A percentile compares a stretch with the other conserved stretches of the same genome.
Conservation (phyloP, 106 monocot genomes). For the Acanthochlamys bracteata region DNA sequence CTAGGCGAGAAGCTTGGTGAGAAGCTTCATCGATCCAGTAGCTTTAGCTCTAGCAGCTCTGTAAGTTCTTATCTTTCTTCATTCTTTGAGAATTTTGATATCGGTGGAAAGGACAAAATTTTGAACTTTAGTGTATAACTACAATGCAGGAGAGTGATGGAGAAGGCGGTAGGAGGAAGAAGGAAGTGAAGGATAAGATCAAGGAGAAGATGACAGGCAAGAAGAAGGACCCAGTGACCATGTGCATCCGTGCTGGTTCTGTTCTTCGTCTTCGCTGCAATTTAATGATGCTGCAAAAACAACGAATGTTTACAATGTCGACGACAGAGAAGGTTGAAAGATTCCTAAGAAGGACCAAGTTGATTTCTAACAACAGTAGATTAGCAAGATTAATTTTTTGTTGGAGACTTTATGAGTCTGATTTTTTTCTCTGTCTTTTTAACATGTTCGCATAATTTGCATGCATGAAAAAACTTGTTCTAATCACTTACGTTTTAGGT, state of each 20-base stretch:
- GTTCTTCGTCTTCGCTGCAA: not conserved
- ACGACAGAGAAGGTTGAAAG: not conserved
- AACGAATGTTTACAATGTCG: constrained; percentile 1
- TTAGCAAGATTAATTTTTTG: not conserved
- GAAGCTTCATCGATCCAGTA: not conserved
- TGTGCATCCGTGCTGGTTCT: not conserved
- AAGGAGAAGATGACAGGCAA: not conserved
- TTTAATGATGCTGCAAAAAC: not conserved
- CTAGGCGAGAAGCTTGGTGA: not conserved
- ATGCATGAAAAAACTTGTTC: not conserved
- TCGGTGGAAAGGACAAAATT: too few relatives aligned
- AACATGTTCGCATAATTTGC: not conserved
- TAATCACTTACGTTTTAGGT: not conserved
- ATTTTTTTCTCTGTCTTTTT: not conserved
- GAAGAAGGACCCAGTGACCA: not conserved
- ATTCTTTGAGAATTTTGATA: too few relatives aligned
- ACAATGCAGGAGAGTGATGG: not conserved
- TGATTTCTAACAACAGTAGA: not conserved
- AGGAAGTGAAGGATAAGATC: not conserved
- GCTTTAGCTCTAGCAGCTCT: not conserved
- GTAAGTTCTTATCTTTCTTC: not conserved
- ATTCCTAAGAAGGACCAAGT: not conserved
- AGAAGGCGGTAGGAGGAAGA: not conserved
- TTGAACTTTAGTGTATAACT: not conserved
- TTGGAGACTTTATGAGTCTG: constrained; percentile 1